Evolutionary conservation across 2,329 filamentous ascomycete genomes (phyloP), one percentile per base, ranked within the genome.

Genomic region (Sclerotinia nivalis): DNA sequence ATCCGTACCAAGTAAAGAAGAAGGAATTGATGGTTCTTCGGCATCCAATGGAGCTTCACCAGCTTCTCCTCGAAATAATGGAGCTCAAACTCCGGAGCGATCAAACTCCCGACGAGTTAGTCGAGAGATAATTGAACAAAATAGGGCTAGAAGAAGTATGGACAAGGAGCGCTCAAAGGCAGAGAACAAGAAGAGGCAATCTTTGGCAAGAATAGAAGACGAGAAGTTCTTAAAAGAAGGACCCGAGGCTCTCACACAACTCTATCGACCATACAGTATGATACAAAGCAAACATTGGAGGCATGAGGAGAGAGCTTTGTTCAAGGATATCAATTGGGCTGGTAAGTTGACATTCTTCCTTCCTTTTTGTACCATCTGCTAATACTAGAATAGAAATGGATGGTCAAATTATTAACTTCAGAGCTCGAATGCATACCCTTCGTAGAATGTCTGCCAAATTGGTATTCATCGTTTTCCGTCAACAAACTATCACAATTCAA

Each of bases 401-500:
- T 22, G 76, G 76, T 40, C 68, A 74, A 50, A 69, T 74, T 4
- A 75, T 78, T 52, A 74, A 71, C 22, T 93, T 94, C 81, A 87
- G 88, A 54, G 91, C 90, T 49, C 86, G 92, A 47, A 83, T 96
- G 28, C 91, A 95, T 79, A 92, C 93, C 69, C 85, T 96, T 70
- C 89, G 94, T 60, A 90, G 91, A 75, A 86, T 97, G 82, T 95
- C 93, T 78, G 86, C 92, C 75, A 90, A 91, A 74, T 84, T 97
- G 47, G 92, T 93, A 76, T 97, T 97, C 80, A 83, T 97, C 56
- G 87, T 97, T 70, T 91, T 97, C 77, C 90, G 94, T 69, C 93
- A 97, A 80, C 91, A 94, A 81, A 89, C 91, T 18, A 85, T 87
- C 73, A 96, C 93, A 34, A 88, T 97, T 66, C 94, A 97, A 80